These are phyloP conservation scores for Kregervanrija pseudodelftensis DNA, from an alignment of 805 yeast species.

Conservation along the genomic window DNA sequence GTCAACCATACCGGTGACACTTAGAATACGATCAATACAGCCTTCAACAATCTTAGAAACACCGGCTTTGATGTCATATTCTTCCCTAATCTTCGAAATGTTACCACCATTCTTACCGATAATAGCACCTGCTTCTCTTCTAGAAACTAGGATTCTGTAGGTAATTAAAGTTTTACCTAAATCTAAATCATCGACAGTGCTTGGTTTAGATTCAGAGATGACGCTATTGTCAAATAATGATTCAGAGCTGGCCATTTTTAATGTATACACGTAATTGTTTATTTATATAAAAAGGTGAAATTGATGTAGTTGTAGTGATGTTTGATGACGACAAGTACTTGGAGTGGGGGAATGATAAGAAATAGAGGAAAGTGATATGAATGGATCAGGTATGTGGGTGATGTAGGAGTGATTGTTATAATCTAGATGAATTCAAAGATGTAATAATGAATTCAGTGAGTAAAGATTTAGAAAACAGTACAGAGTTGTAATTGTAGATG, in stretches of 20 bases:
- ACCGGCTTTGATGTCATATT: conserved; percentile 77
- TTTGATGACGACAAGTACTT: not conserved
- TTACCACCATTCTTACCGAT: conserved; percentile 81
- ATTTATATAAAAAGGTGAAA: too few relatives aligned
- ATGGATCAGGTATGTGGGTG: too few relatives aligned
- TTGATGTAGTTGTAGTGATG: not conserved
- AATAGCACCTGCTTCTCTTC: conserved; percentile 84
- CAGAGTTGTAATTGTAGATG: too few relatives aligned
- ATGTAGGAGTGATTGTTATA: too few relatives aligned
- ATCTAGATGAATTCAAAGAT: too few relatives aligned
- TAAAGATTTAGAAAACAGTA: too few relatives aligned
- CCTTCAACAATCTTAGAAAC: conserved; percentile 76
- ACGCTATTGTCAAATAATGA: conserved; percentile 27
- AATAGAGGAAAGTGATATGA: too few relatives aligned
- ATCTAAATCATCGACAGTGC: conserved; percentile 14
- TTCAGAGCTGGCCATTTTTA: conserved; percentile 21
- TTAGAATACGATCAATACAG: conserved; percentile 74
- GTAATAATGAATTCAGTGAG: too few relatives aligned
- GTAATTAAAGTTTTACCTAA: conserved; percentile 27
- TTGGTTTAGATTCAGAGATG: conserved; percentile 11
- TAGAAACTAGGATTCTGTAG: conserved; percentile 60
- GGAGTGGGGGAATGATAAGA: too few relatives aligned
- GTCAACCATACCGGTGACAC: conserved; percentile 68
- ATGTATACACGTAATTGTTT: not conserved
- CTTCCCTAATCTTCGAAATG: conserved; percentile 67